Conservation (phyloP, 495 filamentous ascomycete species). For the Hypoxylon fuscum region DNA sequence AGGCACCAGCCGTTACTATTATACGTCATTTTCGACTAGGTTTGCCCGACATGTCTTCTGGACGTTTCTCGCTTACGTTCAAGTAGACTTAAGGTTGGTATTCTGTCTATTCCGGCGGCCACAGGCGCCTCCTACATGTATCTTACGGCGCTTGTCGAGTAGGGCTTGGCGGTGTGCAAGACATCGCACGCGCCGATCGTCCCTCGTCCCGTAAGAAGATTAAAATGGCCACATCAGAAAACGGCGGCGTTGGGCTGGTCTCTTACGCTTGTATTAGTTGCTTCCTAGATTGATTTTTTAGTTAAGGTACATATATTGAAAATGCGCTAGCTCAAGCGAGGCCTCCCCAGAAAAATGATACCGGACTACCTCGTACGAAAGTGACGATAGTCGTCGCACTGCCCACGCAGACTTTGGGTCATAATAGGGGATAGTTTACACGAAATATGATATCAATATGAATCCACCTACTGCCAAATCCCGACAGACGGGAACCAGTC, state of each 20-base stretch:
- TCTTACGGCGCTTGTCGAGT: conserved; percentile 20
- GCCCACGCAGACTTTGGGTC: not conserved
- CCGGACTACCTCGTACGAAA: conserved; percentile 8
- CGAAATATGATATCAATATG: conserved; percentile 5
- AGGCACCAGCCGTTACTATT: conserved; percentile 15
- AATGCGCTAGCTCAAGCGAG: conserved; percentile 28
- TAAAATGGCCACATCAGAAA: conserved; percentile 31
- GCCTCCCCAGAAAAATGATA: conserved; percentile 22
- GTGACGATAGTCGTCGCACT: conserved; percentile 15
- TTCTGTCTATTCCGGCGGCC: not conserved
- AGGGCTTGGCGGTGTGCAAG: conserved; percentile 9
- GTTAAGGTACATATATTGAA: conserved; percentile 24
- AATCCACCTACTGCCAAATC: conserved; percentile 1
- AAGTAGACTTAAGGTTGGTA: not conserved
- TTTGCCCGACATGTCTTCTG: conserved; percentile 5
- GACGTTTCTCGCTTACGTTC: conserved; percentile 7
- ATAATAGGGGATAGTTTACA: conserved; percentile 7
- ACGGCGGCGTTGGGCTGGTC: conserved; percentile 29
- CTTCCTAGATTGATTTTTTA: conserved; percentile 4
- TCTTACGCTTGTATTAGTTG: conserved; percentile 6
- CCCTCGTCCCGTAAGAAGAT: conserved; percentile 17
- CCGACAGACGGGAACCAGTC: conserved; percentile 14
- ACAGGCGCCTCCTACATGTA: no score
- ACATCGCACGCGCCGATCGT: conserved; percentile 20
- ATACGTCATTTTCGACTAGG: conserved; percentile 23